These are phyloP conservation scores for Capsicum chinense DNA, from an alignment of 257 asterid species.

Conservation along the genomic window DNA sequence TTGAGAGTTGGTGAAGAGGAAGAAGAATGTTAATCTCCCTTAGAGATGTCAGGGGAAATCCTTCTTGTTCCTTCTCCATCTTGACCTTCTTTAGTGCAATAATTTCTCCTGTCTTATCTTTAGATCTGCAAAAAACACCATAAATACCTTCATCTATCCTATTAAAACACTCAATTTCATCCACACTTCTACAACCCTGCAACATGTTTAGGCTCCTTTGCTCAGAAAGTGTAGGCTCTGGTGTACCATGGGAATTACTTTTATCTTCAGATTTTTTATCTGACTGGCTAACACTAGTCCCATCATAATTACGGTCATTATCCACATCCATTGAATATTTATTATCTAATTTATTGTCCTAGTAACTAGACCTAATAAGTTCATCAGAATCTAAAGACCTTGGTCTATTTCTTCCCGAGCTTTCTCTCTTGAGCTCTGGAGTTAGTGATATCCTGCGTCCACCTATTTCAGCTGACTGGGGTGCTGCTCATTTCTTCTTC, in stretches of 20 bases:
- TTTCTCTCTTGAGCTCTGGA: slow-evolving; percentile 62
- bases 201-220: no score
- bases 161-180: no score
- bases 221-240: no score
- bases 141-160: no score
- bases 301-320: slow-evolving; percentile 37
- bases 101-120: slow-evolving; percentile 59
- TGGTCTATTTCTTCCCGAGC: slow-evolving; percentile 53
- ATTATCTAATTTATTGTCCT: slow-evolving; percentile 43
- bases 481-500: slow-evolving; percentile 44
- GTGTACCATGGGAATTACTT: no score
- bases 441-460: slow-evolving; percentile 52
- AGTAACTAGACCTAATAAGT: slow-evolving; percentile 54
- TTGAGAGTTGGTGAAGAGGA: slow-evolving; percentile 62
- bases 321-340: slow-evolving; percentile 54
- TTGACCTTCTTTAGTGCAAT: slow-evolving; percentile 92
- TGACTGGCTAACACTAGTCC: no score
- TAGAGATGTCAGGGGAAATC: slow-evolving; percentile 82
- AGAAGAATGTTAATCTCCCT: slow-evolving; percentile 86
- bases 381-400: slow-evolving; percentile 68
- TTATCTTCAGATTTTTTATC: no score
- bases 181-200: no score
- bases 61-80: slow-evolving; percentile 88
- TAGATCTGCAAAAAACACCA: no score
- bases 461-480: slow-evolving; percentile 53